Conservation (phyloP, 495 filamentous ascomycete genomes). For the Xanthoparmelia taractica region DNA sequence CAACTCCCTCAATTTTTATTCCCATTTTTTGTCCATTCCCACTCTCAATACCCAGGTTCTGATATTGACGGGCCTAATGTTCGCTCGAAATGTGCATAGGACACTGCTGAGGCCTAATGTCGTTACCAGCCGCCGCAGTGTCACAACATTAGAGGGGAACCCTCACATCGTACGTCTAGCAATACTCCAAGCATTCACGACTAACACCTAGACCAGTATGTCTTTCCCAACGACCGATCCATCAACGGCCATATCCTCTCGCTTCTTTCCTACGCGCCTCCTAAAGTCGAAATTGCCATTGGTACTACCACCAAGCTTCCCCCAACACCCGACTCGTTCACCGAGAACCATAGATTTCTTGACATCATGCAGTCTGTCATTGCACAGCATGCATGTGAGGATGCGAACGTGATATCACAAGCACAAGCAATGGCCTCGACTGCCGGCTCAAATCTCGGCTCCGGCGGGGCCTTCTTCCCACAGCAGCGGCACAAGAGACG, state of each 20-base stretch:
- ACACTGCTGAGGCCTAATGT: background rate
- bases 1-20: background rate
- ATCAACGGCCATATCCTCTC: constrained; percentile 54
- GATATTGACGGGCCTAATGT: background rate
- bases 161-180: constrained; percentile 20
- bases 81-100: constrained; percentile 7
- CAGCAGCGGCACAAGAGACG: constrained; percentile 31
- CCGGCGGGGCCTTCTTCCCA: constrained; percentile 56
- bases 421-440: constrained; percentile 73
- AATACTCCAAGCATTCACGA: background rate
- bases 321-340: constrained; percentile 68
- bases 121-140: constrained; percentile 3
- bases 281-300: constrained; percentile 59
- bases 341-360: constrained; percentile 70
- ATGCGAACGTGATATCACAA: constrained; percentile 65
- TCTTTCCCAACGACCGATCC: constrained; percentile 48
- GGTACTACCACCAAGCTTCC: constrained; percentile 66
- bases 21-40: background rate
- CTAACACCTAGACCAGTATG: constrained; percentile 48
- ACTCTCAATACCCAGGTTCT: background rate
- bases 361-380: constrained; percentile 67
- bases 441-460: constrained; percentile 61
- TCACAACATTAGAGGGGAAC: constrained; percentile 19
- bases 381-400: constrained; percentile 57
- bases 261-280: constrained; percentile 66